Evolutionary conservation across 2,329 filamentous ascomycete genomes (phyloP).

Genomic region (Pyrenochaeta sp.): DNA sequence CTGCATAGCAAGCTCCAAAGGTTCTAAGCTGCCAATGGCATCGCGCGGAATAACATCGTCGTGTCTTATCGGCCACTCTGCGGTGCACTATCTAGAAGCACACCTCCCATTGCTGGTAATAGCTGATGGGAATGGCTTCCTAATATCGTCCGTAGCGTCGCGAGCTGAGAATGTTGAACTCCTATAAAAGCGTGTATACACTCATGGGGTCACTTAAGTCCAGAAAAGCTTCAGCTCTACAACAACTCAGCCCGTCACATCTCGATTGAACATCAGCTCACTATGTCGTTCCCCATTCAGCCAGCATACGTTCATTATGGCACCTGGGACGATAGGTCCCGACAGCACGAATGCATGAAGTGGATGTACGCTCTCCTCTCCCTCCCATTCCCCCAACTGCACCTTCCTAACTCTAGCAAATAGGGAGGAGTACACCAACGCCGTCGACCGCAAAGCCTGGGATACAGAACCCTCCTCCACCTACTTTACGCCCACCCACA

Average conservation of each 20-base stretch:
- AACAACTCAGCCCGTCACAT: not conserved
- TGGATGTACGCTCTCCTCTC: conserved; percentile 15
- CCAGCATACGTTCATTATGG: conserved; percentile 20
- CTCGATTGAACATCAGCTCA: not conserved
- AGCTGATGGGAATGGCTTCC: not conserved
- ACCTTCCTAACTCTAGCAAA: not conserved
- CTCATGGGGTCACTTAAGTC: not conserved
- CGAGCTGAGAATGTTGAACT: not conserved
- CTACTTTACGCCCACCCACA: conserved; percentile 8
- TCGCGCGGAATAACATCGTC: not conserved
- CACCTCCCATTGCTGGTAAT: not conserved
- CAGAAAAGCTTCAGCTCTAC: not conserved
- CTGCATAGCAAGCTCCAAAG: not conserved
- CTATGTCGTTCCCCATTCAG: conserved; percentile 18
- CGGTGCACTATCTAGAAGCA: not conserved
- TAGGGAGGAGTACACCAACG: conserved; percentile 19
- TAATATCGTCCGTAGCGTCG: not conserved
- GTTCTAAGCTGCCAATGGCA: not conserved
- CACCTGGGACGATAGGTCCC: conserved; percentile 16
- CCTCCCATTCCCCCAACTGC: not conserved
- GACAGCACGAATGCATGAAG: conserved; percentile 20
- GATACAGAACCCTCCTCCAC: conserved; percentile 5
- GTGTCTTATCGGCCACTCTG: not conserved
- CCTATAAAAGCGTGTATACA: not conserved
- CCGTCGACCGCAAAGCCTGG: conserved; percentile 13